These are phyloP conservation scores for Leccinum subatratum DNA, from an alignment of 1,284 basidiomycete species.

Conservation along the genomic window DNA sequence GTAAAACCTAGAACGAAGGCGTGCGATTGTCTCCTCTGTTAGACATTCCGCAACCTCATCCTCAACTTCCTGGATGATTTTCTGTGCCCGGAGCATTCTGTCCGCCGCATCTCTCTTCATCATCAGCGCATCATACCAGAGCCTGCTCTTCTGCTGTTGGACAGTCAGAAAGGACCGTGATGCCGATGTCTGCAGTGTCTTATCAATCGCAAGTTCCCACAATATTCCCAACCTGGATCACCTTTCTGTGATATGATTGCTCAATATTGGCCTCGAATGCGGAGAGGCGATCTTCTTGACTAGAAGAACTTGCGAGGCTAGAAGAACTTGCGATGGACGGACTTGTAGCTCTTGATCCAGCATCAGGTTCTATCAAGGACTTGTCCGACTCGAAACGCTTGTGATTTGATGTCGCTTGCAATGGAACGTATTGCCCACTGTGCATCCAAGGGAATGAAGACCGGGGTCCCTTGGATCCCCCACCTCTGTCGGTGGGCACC, in stretches of 20 bases:
- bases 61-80: background rate
- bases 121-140: background rate
- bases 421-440: background rate
- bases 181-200: background rate
- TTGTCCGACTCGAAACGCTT: background rate
- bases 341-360: background rate
- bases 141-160: background rate
- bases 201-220: background rate
- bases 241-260: background rate
- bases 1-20: background rate
- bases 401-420: conserved; percentile 22
- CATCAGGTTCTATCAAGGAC: background rate
- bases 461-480: background rate
- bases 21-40: background rate
- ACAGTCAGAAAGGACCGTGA: background rate
- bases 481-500: background rate
- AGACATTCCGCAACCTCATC: background rate
- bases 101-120: background rate
- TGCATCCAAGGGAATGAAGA: background rate
- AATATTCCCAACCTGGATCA: background rate
- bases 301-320: background rate
- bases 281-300: background rate
- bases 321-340: background rate
- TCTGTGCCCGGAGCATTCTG: background rate
- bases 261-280: background rate